Base-by-base conservation (phyloP, 805 yeast species). In the Lipomyces sp. region DNA sequence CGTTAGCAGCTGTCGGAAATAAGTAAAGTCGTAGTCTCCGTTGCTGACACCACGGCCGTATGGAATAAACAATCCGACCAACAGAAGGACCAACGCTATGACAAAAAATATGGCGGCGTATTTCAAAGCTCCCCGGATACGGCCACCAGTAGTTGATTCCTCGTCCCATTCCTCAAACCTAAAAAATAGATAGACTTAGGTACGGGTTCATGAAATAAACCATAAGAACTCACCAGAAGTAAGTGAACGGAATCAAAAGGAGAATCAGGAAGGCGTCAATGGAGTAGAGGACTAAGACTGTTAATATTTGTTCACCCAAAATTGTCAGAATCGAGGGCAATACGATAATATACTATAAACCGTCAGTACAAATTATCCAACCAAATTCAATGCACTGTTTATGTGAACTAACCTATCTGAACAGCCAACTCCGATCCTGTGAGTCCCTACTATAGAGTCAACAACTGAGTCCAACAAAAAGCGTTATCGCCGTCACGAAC, bases 91-190 rank as follows among this genome's bases (percentile, higher is more conserved):
- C 24, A 63, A 53, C 3, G 57, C 65, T 24, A 67, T 65, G 11
- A 58, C 53, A 15, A 68, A 5, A 48, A 71, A 70, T 24, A 69
- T 65, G 53, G 55, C 42, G 2, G 73, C 39, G 30, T 63, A 70
- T 34, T 70, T 70, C 42, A 70, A 35, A 15, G 73, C 72, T 6
- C 62, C 69, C 3, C 67, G 42, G 15, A 70, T 61, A 2, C 73
- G 59, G 18, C 62, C 71, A 18, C 56, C 63, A 11, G 59, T 53
- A 29, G 71, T 59, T 13, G 72, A 61, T 50, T 71, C 73, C 4
- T 61, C 71, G 33, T 70, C 72, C 69, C 70, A 65, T 59, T 72
- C 74, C 55, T 72, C 74, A 42, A 64, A 69, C 71, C 69, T 65
- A 45, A 18, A 4, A 15, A 18, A 10, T 10, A 24, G 24, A 24